Evolutionary conservation across 495 filamentous ascomycete species (phyloP), one percentile per base, ranked within the genome.

Genomic region (Letharia lupina): DNA sequence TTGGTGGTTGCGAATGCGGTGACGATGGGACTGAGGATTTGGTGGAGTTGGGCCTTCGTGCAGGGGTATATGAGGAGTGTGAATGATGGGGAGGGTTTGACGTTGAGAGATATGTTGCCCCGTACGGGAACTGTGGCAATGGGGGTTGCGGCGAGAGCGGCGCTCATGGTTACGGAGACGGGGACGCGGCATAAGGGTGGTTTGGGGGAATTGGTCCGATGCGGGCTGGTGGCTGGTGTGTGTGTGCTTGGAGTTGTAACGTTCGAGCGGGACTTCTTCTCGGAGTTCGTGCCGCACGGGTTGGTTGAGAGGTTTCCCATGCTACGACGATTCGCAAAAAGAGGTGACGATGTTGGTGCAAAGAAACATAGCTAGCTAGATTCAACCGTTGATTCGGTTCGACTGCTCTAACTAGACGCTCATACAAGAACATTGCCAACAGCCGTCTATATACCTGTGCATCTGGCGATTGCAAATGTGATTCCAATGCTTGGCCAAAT

Each of bases 1-100:
- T 74, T 98, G 64, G 91, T 98, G 1, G 79, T 82, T 64, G 92
- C 91, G 60, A 98, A 97, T 74, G 82, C 82, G 31, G 84, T 95
- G 52, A 96, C 96, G 69, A 94, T 98, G 91, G 73, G 73, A 0
- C 82, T 92, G 70, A 83, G 94, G 48, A 94, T 93, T 56, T 58
- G 84, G 37, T 98, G 91, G 90, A 94, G 91, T 70, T 76, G 75
- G 31, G 63, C 66, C 16, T 98, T 96, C 70, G 89, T 96, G 31
- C 67, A 67, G 20, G 69, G 73, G 0, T 96, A 87, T 72, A 82
- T 97, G 52, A 68, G 69, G 66, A 71, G 71, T 35, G 74, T 73
- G 52, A 79, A 75, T 18, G 65, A 77, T 7, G 40, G 56, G 57
- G 37, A 75, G 31, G 65, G 61, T 0, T 70, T 73, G 61, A 70